phyloP scores from a whole-genome alignment of 768 basidiomycete species.

The Daedalea quercina region DNA sequence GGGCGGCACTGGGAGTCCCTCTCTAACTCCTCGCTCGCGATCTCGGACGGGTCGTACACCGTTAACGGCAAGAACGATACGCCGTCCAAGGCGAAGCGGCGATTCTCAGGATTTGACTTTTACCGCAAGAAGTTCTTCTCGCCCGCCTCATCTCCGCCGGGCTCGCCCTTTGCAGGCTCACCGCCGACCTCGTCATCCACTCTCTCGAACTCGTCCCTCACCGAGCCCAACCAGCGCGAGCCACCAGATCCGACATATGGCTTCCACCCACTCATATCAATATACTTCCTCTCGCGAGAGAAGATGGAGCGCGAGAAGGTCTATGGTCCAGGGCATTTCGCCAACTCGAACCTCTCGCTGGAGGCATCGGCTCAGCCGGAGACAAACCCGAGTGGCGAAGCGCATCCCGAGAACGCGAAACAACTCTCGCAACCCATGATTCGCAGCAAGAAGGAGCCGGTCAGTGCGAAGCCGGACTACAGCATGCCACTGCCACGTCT shows the following conservation, averaged over 20 bases:
- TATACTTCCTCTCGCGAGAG: constrained; percentile 94
- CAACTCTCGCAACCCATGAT: constrained; percentile 25
- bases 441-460: constrained; percentile 29
- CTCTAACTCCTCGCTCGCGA: constrained; percentile 64
- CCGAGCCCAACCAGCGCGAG: constrained; percentile 39
- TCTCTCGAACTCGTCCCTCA: constrained; percentile 39
- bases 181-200: constrained; percentile 55
- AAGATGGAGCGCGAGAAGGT: constrained; percentile 93
- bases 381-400: constrained; percentile 15
- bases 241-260: constrained; percentile 81
- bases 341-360: constrained; percentile 79
- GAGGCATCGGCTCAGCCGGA: constrained; percentile 23
- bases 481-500: constrained; percentile 78
- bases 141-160: constrained; percentile 38
- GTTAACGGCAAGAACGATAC: constrained; percentile 27
- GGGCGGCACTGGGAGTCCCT: constrained; percentile 46
- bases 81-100: constrained; percentile 54
- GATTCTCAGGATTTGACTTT: constrained; percentile 96
- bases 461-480: constrained; percentile 54
- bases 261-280: constrained; percentile 92
- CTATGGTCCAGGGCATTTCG: constrained; percentile 92
- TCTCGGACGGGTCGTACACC: constrained; percentile 35
- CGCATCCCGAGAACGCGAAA: constrained; percentile 17
- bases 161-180: constrained; percentile 50
- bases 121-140: constrained; percentile 86